These are phyloP conservation scores for Lactifluus rugatus DNA, from an alignment of 768 basidiomycete genomes.

Conservation along the genomic window DNA sequence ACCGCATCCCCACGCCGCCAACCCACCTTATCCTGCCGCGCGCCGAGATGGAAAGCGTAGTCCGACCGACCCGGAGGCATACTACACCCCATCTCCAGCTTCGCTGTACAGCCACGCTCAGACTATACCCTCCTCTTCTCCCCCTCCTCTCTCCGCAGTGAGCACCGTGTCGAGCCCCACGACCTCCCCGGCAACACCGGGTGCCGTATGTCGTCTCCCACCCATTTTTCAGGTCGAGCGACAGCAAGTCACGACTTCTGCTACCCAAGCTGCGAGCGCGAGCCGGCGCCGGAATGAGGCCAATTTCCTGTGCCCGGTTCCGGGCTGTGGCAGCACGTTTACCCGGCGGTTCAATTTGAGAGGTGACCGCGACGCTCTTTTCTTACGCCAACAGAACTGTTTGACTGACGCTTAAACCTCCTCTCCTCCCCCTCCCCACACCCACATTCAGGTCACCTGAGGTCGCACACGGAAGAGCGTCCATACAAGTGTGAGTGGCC, in stretches of 20 bases:
- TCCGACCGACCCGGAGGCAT: conserved; percentile 22
- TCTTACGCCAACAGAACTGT: background rate
- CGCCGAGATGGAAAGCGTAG: conserved; percentile 23
- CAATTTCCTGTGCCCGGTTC: conserved; percentile 52
- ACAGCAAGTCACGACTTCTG: conserved; percentile 90
- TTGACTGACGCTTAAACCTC: conserved; percentile 3
- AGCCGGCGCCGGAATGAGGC: conserved; percentile 86
- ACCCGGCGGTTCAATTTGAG: conserved; percentile 84
- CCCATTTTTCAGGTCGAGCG: conserved; percentile 88
- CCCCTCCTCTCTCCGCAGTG: conserved; percentile 13
- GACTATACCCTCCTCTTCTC: conserved; percentile 16
- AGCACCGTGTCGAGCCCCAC: conserved; percentile 18
- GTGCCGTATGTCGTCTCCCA: conserved; percentile 47
- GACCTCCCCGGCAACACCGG: conserved; percentile 14
- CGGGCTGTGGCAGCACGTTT: conserved; percentile 32
- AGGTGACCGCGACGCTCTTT: conserved; percentile 37
- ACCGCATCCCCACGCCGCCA: conserved; percentile 17
- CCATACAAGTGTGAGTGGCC: conserved; percentile 92
- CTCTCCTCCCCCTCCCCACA: background rate
- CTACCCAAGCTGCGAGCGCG: conserved; percentile 86
- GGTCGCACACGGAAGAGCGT: conserved; percentile 92
- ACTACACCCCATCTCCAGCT: conserved; percentile 41
- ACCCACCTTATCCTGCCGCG: conserved; percentile 15
- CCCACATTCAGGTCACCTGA: conserved; percentile 59
- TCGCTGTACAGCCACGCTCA: conserved; percentile 40